Evolutionary conservation across 371 early-diverging fungal genomes (phyloP).

Genomic region (Syncephalastrum contaminatum): DNA sequence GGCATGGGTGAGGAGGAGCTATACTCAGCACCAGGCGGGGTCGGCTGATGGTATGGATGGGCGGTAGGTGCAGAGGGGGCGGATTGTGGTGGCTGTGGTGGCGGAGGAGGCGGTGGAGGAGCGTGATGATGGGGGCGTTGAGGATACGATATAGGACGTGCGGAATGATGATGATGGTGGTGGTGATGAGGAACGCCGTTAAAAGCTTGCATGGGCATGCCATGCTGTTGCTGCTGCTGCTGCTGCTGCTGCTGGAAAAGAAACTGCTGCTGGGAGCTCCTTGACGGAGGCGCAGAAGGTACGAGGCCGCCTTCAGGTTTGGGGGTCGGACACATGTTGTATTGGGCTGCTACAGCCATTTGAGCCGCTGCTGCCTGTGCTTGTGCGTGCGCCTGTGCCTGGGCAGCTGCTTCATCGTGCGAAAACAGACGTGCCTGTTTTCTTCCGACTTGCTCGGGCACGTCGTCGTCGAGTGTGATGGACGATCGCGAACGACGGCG

Average conservation of each 20-base stretch:
- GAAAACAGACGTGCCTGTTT: conserved; percentile 13
- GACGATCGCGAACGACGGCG: conserved; percentile 15
- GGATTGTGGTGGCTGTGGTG: conserved; percentile 1
- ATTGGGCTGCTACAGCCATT: conserved; percentile 3
- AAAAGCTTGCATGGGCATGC: background rate
- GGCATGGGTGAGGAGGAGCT: conserved; percentile 3
- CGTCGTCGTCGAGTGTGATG: conserved; percentile 2
- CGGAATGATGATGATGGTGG: too few species aligned
- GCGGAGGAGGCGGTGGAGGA: background rate
- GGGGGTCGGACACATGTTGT: conserved; percentile 3
- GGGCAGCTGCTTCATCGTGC: conserved; percentile 14
- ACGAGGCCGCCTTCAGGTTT: too few species aligned
- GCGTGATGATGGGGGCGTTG: too few species aligned
- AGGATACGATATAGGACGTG: too few species aligned
- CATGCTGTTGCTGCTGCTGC: conserved; percentile 4
- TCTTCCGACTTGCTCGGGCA: conserved; percentile 19
- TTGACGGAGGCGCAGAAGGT: too few species aligned
- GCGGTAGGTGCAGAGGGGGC: background rate
- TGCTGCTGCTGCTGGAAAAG: conserved; percentile 1
- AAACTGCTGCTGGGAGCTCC: background rate
- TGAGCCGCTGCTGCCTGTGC: conserved; percentile 8
- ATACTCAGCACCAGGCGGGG: conserved; percentile 6
- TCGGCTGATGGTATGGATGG: conserved; percentile 5
- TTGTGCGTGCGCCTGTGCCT: conserved; percentile 7
- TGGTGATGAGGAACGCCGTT: conserved; percentile 3